Percentiles rank a stretch among this genome's conserved stretches.
Evolutionary conservation across 371 early-diverging fungal species (phyloP).

Genomic region (Actinomortierella wolfii): DNA sequence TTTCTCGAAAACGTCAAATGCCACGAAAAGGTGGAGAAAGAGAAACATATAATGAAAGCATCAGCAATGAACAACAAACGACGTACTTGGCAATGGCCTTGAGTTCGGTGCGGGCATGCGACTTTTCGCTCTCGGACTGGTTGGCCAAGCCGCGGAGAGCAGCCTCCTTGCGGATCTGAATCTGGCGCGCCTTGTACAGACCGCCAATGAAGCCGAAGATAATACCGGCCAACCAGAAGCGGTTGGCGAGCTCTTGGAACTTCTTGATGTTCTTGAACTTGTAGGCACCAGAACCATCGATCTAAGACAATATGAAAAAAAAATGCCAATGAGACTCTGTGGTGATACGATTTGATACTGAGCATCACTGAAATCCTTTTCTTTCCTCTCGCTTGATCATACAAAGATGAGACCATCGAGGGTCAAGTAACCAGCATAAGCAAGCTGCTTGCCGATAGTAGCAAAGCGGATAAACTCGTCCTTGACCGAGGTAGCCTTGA

Average conservation of each 20-base stretch:
- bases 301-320: constrained; percentile 22
- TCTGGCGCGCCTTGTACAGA: constrained; percentile 63
- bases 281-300: constrained; percentile 57
- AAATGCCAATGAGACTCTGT: constrained; percentile 40
- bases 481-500: constrained; percentile 50
- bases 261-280: constrained; percentile 57
- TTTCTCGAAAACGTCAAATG: neutral
- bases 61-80: neutral
- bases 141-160: constrained; percentile 31
- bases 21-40: neutral
- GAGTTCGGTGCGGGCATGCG: constrained; percentile 41
- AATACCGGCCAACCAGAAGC: constrained; percentile 70
- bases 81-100: constrained; percentile 53
- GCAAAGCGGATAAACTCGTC: constrained; percentile 55
- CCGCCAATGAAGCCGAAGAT: constrained; percentile 58
- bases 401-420: constrained; percentile 63
- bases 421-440: constrained; percentile 58
- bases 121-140: constrained; percentile 35
- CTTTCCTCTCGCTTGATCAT: constrained; percentile 48
- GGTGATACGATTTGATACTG: no score
- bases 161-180: constrained; percentile 41
- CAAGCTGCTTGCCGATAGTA: constrained; percentile 53
- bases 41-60: neutral
- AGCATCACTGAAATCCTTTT: no score
- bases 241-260: constrained; percentile 52